phyloP scores from a whole-genome alignment of 2,329 filamentous ascomycete genomes.

The Fusarium piperis region DNA sequence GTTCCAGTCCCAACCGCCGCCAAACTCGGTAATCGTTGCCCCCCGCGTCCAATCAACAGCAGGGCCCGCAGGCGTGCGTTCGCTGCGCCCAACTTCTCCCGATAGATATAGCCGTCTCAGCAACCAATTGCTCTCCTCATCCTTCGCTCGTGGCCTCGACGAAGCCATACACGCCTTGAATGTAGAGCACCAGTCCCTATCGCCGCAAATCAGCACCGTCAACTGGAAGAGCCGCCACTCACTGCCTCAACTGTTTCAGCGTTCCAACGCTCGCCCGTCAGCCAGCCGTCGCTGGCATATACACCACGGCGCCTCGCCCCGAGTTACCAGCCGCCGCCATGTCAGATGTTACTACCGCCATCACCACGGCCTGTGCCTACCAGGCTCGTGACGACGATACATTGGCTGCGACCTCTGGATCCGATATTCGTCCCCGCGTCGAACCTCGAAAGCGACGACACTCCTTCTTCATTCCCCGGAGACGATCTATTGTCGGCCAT shows the following conservation, averaged over 20 bases:
- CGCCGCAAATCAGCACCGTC: slow-evolving; percentile 15
- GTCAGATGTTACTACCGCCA: slow-evolving; percentile 51
- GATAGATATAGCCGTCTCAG: slow-evolving; percentile 9
- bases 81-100: slow-evolving; percentile 29
- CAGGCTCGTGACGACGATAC: slow-evolving; percentile 48
- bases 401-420: slow-evolving; percentile 53
- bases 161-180: slow-evolving; percentile 15
- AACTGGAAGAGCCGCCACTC: slow-evolving; percentile 17
- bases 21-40: slow-evolving; percentile 38
- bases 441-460: slow-evolving; percentile 57
- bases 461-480: slow-evolving; percentile 66
- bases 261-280: slow-evolving; percentile 23
- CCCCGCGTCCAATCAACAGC: slow-evolving; percentile 35
- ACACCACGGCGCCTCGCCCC: slow-evolving; percentile 12
- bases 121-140: slow-evolving; percentile 40
- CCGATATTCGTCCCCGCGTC: slow-evolving; percentile 46
- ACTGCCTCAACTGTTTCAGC: slow-evolving; percentile 22
- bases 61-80: slow-evolving; percentile 31
- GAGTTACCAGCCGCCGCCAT: slow-evolving; percentile 40
- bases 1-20: slow-evolving; percentile 23
- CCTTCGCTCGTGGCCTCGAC: slow-evolving; percentile 34
- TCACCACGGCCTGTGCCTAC: slow-evolving; percentile 51
- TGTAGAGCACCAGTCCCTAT: slow-evolving; percentile 22
- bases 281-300: slow-evolving; percentile 16
- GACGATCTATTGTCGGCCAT: slow-evolving; percentile 67